Evolutionary conservation across 768 basidiomycete genomes (phyloP), one percentile per base, ranked within the genome.

Genomic region (Boletus sp.): DNA sequence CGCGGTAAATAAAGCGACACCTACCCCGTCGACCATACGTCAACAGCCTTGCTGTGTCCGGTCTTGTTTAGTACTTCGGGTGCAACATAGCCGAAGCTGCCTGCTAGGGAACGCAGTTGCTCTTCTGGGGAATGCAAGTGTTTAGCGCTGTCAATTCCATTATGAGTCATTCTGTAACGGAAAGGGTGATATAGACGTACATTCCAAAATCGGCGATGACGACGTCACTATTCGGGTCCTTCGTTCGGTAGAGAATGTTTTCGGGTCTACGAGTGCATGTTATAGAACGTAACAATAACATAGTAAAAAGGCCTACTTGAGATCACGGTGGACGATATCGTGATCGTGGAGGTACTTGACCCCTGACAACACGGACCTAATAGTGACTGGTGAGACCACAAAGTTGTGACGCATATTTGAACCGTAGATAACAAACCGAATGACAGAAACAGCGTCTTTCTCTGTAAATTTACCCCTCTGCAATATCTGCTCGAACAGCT

Each of bases 171-270:
- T 30, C 11, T 20, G 14, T 33, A 33, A 54, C 33, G 36, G 12
- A 39, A 47, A 54, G 24, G 30, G 46, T 53, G 28, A 51, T 18
- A 24, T 42, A 17, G 30, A 74, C 87, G 17, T 63, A 93, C 92
- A 99, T 98, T 62, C 97, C 97, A 67, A 99, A 99, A 73, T 98
- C 97, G 7, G 86, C 95, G 42, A 98, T 94, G 55, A 99, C 95
- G 49, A 98, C 81, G 60, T 89, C 89, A n/a, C 90, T 92, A 17
- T 88, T 78, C 10, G 78, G 68, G 3, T 84, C 88, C 61, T 78
- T 85, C 5, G 90, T 92, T 40, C 91, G 85, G 69, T 93, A 98
- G 4, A 99, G 79, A 57, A 99, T 95, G 69, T 98, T 98, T 73
- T 99, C 97, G 0, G 97, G 97, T 71, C 90, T 93, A 59, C 7